A percentile compares a stretch with the other conserved stretches of the same genome.
These are phyloP conservation scores for Fraxinus platypoda DNA, from an alignment of 305 asterid genomes.

Conservation along the genomic window DNA sequence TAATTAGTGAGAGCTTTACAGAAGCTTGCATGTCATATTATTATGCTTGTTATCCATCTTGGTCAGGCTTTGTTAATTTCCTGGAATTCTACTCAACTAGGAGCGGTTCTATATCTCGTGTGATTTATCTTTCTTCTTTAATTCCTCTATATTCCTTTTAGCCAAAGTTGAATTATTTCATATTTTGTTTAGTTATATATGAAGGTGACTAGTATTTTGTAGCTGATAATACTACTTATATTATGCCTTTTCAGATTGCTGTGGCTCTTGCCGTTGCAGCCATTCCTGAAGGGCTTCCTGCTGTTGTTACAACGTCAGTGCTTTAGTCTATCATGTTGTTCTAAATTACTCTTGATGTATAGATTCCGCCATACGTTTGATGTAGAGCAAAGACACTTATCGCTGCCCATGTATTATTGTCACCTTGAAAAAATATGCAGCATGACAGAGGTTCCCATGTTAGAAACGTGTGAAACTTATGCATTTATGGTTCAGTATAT, in stretches of 20 bases:
- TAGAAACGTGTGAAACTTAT: neutral
- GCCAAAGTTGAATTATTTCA: neutral
- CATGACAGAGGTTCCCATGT: neutral
- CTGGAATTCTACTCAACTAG: neutral
- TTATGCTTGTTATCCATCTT: neutral
- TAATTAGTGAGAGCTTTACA: neutral
- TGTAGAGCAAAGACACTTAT: neutral
- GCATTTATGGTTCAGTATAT: neutral
- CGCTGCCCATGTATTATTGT: neutral
- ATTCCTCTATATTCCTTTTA: neutral
- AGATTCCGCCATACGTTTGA: neutral
- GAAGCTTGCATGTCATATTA: neutral
- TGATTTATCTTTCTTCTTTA: slow-evolving; percentile 14
- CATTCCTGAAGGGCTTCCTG: slow-evolving; percentile 99
- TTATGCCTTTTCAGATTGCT: slow-evolving; percentile 66
- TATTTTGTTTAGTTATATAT: slow-evolving; percentile 17
- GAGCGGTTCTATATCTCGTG: neutral
- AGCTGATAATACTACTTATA: slow-evolving; percentile 22
- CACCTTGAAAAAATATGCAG: slow-evolving; percentile 1
- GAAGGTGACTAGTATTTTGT: slow-evolving; percentile 14
- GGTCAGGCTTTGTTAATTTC: neutral
- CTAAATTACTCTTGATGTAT: slow-evolving; percentile 19
- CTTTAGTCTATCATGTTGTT: slow-evolving; percentile 22
- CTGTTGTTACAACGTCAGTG: slow-evolving; percentile 97
- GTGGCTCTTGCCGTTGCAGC: slow-evolving; percentile 99